A percentile compares a stretch with the other conserved stretches of the same genome.
Evolutionary conservation across 2,329 filamentous ascomycete genomes (phyloP).

Genomic region (Aspergillus jensenii): DNA sequence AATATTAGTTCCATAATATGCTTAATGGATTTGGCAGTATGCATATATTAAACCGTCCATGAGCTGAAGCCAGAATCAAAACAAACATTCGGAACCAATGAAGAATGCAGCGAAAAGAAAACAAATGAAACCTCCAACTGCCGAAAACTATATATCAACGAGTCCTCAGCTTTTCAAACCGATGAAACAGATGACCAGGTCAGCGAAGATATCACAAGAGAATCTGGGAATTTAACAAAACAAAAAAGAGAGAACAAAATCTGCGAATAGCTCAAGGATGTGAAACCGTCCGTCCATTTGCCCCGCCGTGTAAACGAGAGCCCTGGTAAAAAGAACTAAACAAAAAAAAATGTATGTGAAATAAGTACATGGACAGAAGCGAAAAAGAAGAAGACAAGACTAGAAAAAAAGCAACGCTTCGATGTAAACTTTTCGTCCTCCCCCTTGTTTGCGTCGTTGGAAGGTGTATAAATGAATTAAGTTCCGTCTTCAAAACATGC

Average conservation of each 20-base stretch:
- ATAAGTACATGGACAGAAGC: slow-evolving; percentile 3
- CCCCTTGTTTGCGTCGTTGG: not conserved
- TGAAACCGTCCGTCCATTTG: not conserved
- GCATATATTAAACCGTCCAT: no score
- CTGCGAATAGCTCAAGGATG: not conserved
- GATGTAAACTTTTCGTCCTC: not conserved
- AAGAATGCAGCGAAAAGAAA: not conserved
- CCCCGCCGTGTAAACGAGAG: not conserved
- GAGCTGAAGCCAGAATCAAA: not conserved
- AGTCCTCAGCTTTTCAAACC: not conserved
- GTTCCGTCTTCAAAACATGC: not conserved
- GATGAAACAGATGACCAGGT: not conserved
- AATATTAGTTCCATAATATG: no score
- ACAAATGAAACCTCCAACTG: not conserved
- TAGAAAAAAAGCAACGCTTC: not conserved
- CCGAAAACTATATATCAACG: not conserved
- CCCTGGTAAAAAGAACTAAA: slow-evolving; percentile 3
- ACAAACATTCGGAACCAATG: not conserved
- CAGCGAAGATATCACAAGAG: not conserved
- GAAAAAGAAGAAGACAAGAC: not conserved
- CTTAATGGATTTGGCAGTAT: no score
- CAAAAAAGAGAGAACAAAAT: not conserved
- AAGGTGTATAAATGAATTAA: not conserved
- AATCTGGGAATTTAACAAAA: not conserved
- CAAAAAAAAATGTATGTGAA: not conserved